phyloP scores from a whole-genome alignment of 2,329 filamentous ascomycete genomes.

The Phoma sp. region DNA sequence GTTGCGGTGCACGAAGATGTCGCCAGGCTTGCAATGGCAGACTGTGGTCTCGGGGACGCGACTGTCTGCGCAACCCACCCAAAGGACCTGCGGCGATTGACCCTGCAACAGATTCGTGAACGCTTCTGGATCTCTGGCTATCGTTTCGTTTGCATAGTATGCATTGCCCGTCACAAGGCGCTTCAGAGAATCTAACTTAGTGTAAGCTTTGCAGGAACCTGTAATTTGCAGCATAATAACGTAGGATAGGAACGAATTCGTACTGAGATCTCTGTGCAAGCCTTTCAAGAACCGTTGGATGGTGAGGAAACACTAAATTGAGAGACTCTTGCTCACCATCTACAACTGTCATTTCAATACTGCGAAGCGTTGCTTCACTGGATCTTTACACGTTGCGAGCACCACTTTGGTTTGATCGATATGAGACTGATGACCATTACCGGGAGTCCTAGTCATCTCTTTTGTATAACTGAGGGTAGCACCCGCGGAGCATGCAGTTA shows the following conservation, averaged over 20 bases:
- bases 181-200: conserved; percentile 60
- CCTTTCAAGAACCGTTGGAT: no score
- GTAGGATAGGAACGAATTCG: no score
- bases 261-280: no score
- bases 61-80: conserved; percentile 87
- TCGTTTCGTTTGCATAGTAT: conserved; percentile 70
- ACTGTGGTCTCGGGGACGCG: conserved; percentile 84
- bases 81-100: conserved; percentile 72
- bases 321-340: no score
- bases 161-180: conserved; percentile 72
- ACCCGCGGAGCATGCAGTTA: background rate
- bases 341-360: no score
- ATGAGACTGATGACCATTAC: background rate
- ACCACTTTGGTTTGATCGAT: background rate
- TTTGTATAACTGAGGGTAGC: background rate
- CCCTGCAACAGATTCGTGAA: conserved; percentile 71
- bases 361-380: no score
- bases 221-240: no score
- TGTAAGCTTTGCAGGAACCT: background rate
- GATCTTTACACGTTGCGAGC: no score
- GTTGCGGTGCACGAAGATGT: conserved; percentile 89
- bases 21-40: conserved; percentile 77
- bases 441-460: background rate
- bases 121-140: conserved; percentile 70
- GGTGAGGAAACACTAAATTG: no score